A percentile compares a stretch with the other conserved stretches of the same genome.
These are phyloP conservation scores for Phenoliferia sp. DNA, from an alignment of 1,284 basidiomycete genomes.

Conservation along the genomic window DNA sequence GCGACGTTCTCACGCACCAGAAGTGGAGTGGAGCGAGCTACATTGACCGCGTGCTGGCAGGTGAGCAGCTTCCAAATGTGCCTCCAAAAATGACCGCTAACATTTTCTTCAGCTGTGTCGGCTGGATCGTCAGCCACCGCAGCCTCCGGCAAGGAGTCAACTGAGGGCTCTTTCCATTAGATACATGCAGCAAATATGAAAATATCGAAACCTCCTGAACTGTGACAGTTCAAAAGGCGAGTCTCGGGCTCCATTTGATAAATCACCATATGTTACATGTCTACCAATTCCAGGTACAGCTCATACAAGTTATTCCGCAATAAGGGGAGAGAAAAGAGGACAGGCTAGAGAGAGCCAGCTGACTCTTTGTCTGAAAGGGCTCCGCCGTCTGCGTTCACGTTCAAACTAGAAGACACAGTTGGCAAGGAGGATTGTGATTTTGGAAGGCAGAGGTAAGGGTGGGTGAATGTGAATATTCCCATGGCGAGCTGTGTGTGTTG, in stretches of 20 bases:
- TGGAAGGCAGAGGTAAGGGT: background rate
- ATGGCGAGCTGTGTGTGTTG: too few relatives aligned
- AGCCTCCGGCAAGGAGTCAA: conserved; percentile 72
- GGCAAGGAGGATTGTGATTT: background rate
- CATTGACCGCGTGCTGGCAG: conserved; percentile 55
- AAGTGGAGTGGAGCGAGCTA: conserved; percentile 89
- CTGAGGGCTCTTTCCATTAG: conserved; percentile 64
- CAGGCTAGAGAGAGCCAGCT: background rate
- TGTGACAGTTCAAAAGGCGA: background rate
- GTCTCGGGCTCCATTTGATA: too few relatives aligned
- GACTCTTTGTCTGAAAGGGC: background rate
- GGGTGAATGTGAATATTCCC: background rate
- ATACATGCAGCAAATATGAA: background rate
- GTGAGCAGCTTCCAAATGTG: conserved; percentile 6
- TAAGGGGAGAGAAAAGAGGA: too few relatives aligned
- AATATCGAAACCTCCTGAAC: background rate
- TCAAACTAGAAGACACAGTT: background rate
- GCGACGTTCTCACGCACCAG: conserved; percentile 87
- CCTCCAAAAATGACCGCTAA: background rate
- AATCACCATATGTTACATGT: too few relatives aligned
- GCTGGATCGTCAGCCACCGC: conserved; percentile 79
- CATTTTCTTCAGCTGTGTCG: conserved; percentile 49
- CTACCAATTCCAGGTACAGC: too few relatives aligned
- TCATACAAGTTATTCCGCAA: too few relatives aligned
- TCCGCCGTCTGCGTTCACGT: background rate